Percentiles rank a stretch among this genome's conserved stretches.
Evolutionary conservation across 495 filamentous ascomycete species (phyloP).

Genomic region (Oidiodendron maius): DNA sequence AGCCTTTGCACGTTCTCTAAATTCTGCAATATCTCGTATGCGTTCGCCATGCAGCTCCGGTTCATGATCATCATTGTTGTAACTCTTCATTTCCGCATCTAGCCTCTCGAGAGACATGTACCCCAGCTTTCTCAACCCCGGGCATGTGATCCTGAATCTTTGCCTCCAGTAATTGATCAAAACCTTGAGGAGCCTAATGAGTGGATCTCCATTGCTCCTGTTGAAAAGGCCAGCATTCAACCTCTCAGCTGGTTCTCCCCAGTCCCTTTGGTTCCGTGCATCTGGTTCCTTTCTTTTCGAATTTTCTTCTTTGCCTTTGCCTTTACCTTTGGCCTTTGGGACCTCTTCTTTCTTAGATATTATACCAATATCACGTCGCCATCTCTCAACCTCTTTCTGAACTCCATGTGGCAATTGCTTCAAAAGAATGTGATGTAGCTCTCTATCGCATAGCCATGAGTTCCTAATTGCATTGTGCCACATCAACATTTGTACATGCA

Average conservation of each 20-base stretch:
- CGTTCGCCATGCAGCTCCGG: slow-evolving; percentile 66
- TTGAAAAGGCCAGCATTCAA: slow-evolving; percentile 62
- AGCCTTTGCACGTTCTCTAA: slow-evolving; percentile 59
- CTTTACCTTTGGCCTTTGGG: slow-evolving; percentile 22
- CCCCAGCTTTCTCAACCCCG: slow-evolving; percentile 81
- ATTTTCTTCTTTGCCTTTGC: slow-evolving; percentile 34
- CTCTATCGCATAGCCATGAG: slow-evolving; percentile 73
- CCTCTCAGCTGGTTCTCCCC: slow-evolving; percentile 63
- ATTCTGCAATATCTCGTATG: slow-evolving; percentile 56
- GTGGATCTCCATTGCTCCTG: slow-evolving; percentile 73
- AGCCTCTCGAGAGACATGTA: slow-evolving; percentile 69
- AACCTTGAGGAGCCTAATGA: slow-evolving; percentile 70
- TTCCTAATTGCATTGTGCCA: slow-evolving; percentile 88
- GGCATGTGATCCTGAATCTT: slow-evolving; percentile 69
- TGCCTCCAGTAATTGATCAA: slow-evolving; percentile 84
- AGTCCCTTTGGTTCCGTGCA: slow-evolving; percentile 56
- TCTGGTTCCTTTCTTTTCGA: slow-evolving; percentile 30
- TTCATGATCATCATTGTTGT: slow-evolving; percentile 56
- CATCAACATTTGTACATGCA: slow-evolving; percentile 84
- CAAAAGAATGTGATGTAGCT: slow-evolving; percentile 71
- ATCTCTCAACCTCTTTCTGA: slow-evolving; percentile 70
- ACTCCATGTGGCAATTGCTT: slow-evolving; percentile 59
- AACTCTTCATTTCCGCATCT: slow-evolving; percentile 59
- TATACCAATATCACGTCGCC: slow-evolving; percentile 62
- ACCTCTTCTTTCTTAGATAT: slow-evolving; percentile 27